Evolutionary conservation across 2,329 filamentous ascomycete genomes (phyloP).

Genomic region (Pseudomassariella vexata): DNA sequence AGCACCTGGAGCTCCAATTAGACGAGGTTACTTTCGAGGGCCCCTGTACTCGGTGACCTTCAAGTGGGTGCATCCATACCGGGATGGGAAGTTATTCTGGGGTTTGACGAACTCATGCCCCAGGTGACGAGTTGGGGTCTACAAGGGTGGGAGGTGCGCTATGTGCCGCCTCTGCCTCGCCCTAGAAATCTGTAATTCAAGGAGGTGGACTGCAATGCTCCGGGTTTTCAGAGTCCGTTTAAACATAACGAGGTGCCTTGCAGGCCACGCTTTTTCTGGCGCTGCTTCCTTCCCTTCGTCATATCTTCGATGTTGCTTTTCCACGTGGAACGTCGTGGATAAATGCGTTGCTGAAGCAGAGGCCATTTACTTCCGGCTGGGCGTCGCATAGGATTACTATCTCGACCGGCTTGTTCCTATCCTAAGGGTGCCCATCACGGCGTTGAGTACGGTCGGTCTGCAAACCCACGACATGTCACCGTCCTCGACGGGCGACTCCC

Average conservation of each 20-base stretch:
- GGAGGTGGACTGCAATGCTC: slow-evolving; percentile 1
- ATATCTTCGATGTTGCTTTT: slow-evolving; percentile 3
- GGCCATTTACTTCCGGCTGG: neutral
- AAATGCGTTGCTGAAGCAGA: slow-evolving; percentile 1
- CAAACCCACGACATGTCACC: slow-evolving; percentile 39
- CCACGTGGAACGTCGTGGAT: slow-evolving; percentile 6
- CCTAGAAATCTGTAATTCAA: too few species aligned
- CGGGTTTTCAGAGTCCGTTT: slow-evolving; percentile 6
- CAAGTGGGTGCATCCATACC: too few species aligned
- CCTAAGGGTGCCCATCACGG: slow-evolving; percentile 11
- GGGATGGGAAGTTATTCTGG: too few species aligned
- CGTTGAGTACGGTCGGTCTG: slow-evolving; percentile 13
- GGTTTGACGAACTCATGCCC: too few species aligned
- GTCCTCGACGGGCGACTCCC: slow-evolving; percentile 49
- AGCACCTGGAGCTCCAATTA: too few species aligned
- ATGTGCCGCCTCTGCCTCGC: too few species aligned
- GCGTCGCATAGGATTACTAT: neutral
- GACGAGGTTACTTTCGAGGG: too few species aligned
- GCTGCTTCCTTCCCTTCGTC: slow-evolving; percentile 2
- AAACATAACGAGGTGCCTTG: slow-evolving; percentile 10
- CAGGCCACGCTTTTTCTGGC: slow-evolving; percentile 3
- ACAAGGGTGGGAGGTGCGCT: too few species aligned
- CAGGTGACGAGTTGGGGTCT: too few species aligned
- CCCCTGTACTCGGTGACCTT: too few species aligned
- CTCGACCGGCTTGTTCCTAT: neutral